Percentiles rank a stretch among this genome's conserved stretches.
Conservation (phyloP, 495 filamentous ascomycete species). For the Penicillium psychrofluorescens region DNA sequence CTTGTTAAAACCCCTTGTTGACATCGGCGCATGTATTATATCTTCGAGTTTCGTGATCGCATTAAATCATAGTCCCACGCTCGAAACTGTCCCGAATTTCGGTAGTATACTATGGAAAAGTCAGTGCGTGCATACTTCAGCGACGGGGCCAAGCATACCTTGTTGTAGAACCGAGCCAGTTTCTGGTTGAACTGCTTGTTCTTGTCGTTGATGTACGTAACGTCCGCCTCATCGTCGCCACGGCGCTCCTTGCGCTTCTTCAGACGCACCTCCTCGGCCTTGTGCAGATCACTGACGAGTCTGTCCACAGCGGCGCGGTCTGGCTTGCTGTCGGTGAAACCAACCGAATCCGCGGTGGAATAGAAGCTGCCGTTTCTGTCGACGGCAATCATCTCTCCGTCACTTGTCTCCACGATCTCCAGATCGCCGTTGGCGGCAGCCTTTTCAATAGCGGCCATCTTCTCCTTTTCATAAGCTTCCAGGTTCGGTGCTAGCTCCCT, state of each 20-base stretch:
- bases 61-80: slow-evolving; percentile 69
- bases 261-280: slow-evolving; percentile 78
- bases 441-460: slow-evolving; percentile 74
- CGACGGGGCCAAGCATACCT: slow-evolving; percentile 42
- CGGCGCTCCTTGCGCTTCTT: slow-evolving; percentile 76
- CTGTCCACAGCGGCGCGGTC: slow-evolving; percentile 85
- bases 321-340: slow-evolving; percentile 79
- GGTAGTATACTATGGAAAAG: slow-evolving; percentile 65
- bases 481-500: slow-evolving; percentile 61
- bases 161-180: slow-evolving; percentile 90
- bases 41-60: slow-evolving; percentile 8
- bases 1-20: not conserved
- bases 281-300: slow-evolving; percentile 75
- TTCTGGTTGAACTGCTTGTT: slow-evolving; percentile 99
- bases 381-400: slow-evolving; percentile 89
- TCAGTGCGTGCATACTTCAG: slow-evolving; percentile 19
- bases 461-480: slow-evolving; percentile 77
- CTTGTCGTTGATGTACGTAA: slow-evolving; percentile 99
- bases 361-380: slow-evolving; percentile 89
- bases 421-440: slow-evolving; percentile 73
- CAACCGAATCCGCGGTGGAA: slow-evolving; percentile 71
- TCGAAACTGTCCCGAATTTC: slow-evolving; percentile 98
- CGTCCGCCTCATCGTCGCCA: slow-evolving; percentile 73
- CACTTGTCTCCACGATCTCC: slow-evolving; percentile 87
- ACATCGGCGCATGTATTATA: slow-evolving; percentile 18